Base-by-base conservation (phyloP, 768 basidiomycete genomes). In the Pilatotrama ljubarskyi region DNA sequence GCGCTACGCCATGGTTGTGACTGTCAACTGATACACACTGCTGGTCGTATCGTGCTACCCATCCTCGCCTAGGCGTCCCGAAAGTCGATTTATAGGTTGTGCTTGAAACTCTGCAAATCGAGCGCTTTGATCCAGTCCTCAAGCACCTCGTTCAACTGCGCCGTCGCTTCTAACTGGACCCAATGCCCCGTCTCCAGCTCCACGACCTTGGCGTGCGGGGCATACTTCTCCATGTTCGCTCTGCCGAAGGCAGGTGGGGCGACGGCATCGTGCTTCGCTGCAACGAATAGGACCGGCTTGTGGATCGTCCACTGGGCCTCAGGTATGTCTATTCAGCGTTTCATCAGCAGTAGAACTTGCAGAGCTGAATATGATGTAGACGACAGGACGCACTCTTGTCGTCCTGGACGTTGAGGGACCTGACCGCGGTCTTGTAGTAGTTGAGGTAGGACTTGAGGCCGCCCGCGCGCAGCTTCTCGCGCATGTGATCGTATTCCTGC, bases 151-250 rank as follows among this genome's bases (percentile, higher is more conserved):
- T 77, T 79, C 22, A 78, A 58, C 18, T 68, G 64, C 18, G 73
- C 70, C 0, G 74, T 66, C 20, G 62, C 67, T 44, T 75, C 73
- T 54, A 79, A 44, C 2, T 69, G 69, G 8, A 66, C 56, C 75
- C 77, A 81, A 50, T 80, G 79, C 0, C 73, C 75, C 0, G 66
- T 61, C 18, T 77, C 70, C 15, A 77, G 72, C 37, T 76, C 75
- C 55, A 61, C 67, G 2, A 71, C 54, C n/a, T 73, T 72, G 29
- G 66, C 52, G 26, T 64, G 61, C 3, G 72, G 72, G 55, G 43
- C 55, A n/a, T 68, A 67, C 48, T 69, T 63, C 58, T 70, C 47
- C 13, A 74, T 70, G 17, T 25, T 42, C 14, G 62, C 20, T 18
- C 64, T 64, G 14, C 64, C 69, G 18, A 69, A 59, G 1, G 63